Base-by-base conservation (phyloP, 1,284 basidiomycete species). In the Heterobasidion annosum region DNA sequence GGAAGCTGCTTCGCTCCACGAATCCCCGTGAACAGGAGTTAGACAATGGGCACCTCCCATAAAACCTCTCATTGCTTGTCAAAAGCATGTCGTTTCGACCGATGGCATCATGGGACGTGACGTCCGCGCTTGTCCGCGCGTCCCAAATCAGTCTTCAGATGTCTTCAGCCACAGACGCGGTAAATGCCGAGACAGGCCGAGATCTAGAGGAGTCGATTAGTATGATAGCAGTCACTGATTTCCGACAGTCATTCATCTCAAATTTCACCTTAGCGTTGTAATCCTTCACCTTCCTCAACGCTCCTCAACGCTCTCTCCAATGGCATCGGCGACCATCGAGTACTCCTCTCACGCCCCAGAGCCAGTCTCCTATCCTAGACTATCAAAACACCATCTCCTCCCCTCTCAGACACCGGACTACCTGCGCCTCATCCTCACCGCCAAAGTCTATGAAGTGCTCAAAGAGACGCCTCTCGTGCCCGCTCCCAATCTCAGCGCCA, bases 401-500 rank as follows among this genome's bases (percentile, higher is more conserved):
- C 71, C 85, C 0, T 77, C 80, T 57, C 81, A 84, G 46, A 85
- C 85, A 7, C 95, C 95, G 0, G 96, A 99, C 70, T 99, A 99
- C 68, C 81, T 99, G 37, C 81, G 89, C 46, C 85, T 99, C 60
- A 98, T 97, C 66, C 78, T 98, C 54, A 91, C 88, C 50, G 85
- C 95, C 18, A 94, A 95, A 69, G 93, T 98, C 54, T 98, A 99
- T 70, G 90, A 95, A 56, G 85, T 98, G 62, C 74, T 98, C 61
- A 85, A 91, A 62, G 91, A 95, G 70, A 98, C 96, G 0, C 96
- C 96, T 0, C 78, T 99, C 45, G 88, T 93, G 35, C 79, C 82
- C 50, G 95, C 94, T 32, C 81, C 85, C 34, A 93, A 91, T 66
- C 82, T 99, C 18, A 96, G 92, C 59, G 72, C 86, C 57, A 83